Percentiles rank a stretch among this genome's conserved stretches.
phyloP scores from a whole-genome alignment of 2,329 filamentous ascomycete species.

The Fusarium sp. region DNA sequence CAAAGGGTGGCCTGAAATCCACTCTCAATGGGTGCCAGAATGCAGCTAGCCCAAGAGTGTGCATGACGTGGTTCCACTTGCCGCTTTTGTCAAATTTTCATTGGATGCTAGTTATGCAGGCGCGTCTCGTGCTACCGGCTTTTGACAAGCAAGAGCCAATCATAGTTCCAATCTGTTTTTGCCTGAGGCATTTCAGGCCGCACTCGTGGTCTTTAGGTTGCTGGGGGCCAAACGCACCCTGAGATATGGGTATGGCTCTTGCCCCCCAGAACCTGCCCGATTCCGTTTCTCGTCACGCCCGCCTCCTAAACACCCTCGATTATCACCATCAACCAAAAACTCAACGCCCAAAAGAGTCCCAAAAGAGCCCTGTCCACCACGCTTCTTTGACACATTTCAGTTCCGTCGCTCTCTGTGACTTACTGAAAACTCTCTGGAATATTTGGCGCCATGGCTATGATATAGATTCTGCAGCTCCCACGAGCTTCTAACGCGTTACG shows the following conservation, averaged over 20 bases:
- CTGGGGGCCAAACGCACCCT: slow-evolving; percentile 42
- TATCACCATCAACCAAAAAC: slow-evolving; percentile 36
- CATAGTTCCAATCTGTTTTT: not conserved
- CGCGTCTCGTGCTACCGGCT: slow-evolving; percentile 41
- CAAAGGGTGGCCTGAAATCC: slow-evolving; percentile 13
- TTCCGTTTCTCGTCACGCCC: slow-evolving; percentile 48
- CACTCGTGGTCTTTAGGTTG: slow-evolving; percentile 33
- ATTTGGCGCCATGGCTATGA: slow-evolving; percentile 47
- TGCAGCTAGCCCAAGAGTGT: slow-evolving; percentile 33
- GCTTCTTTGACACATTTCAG: slow-evolving; percentile 40
- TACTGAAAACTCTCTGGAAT: slow-evolving; percentile 36
- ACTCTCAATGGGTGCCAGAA: slow-evolving; percentile 20
- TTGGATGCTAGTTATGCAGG: slow-evolving; percentile 43
- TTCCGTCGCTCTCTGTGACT: slow-evolving; percentile 38
- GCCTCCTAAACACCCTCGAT: slow-evolving; percentile 39
- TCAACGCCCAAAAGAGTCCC: slow-evolving; percentile 19
- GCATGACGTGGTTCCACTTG: slow-evolving; percentile 30
- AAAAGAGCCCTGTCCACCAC: slow-evolving; percentile 31
- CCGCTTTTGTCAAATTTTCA: slow-evolving; percentile 6
- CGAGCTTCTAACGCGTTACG: slow-evolving; percentile 45
- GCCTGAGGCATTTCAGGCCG: slow-evolving; percentile 49
- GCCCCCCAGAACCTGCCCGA: slow-evolving; percentile 44
- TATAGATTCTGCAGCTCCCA: slow-evolving; percentile 47
- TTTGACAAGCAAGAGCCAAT: slow-evolving; percentile 37
- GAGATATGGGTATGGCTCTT: slow-evolving; percentile 48